Conservation (phyloP, 2,329 filamentous ascomycete genomes). For the Claviceps sp. region DNA sequence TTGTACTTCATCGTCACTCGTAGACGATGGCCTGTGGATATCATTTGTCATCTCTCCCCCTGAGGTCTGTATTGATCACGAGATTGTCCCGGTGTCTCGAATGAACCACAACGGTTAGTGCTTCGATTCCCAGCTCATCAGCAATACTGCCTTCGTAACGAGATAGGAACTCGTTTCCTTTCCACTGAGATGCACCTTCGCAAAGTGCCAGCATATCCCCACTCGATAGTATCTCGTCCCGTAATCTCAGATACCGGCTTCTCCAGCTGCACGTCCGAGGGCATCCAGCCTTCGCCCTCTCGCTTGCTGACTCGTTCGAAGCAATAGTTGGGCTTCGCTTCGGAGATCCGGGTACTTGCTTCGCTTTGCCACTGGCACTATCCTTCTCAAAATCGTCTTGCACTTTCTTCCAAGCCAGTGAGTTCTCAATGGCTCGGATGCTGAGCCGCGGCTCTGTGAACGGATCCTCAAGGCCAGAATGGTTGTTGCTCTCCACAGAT, state of each 20-base stretch:
- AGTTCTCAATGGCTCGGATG: conserved; percentile 16
- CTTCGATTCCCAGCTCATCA: conserved; percentile 30
- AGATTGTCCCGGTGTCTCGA: conserved; percentile 35
- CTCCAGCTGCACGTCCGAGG: conserved; percentile 29
- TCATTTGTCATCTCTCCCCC: not conserved
- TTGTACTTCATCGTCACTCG: not conserved
- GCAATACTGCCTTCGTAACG: not conserved
- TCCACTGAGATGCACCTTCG: conserved; percentile 5
- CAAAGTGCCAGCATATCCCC: conserved; percentile 23
- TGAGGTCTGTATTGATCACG: conserved; percentile 34
- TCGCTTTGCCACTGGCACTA: not conserved
- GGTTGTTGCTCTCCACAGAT: not conserved
- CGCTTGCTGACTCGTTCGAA: not conserved
- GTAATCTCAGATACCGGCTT: conserved; percentile 26
- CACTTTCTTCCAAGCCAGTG: conserved; percentile 12
- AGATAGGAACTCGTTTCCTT: conserved; percentile 2
- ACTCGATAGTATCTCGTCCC: conserved; percentile 26
- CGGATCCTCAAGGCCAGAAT: conserved; percentile 1
- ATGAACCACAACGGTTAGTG: conserved; percentile 38
- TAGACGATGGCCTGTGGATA: not conserved
- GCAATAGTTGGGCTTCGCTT: not conserved
- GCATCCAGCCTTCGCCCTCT: conserved; percentile 1
- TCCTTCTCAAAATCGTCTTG: conserved; percentile 10
- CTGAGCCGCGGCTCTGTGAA: conserved; percentile 11
- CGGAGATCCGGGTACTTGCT: not conserved